Base-by-base conservation (phyloP, 495 filamentous ascomycete species). In the Bombardia bombarda region DNA sequence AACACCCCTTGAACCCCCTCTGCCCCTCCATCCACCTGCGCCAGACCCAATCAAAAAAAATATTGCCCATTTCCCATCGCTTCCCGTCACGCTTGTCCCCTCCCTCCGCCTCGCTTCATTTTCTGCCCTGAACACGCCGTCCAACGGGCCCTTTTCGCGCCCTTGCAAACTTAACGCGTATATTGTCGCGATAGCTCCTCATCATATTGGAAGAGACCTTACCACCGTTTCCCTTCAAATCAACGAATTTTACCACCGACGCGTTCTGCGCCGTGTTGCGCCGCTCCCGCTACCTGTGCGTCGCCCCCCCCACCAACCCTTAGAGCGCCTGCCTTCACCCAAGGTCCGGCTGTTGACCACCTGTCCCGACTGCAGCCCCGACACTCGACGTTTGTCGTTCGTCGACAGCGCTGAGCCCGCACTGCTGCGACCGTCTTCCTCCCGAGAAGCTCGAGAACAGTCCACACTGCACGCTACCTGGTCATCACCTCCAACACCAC, bases 11-110 rank as follows among this genome's bases (percentile, higher is more conserved):
- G 7, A 17, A 24, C 25, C 30, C 46, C 16, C 22, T 34, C 41
- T 37, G 38, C 47, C 46, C 46, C 47, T 51, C 48, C 51, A 50
- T 35, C 38, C 37, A 42, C 47, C 47, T 38, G 35, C 30, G 25
- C 46, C 34, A 42, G 39, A 32, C 51, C 47, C 51, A 51, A 50
- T 47, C 51, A 50, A 51, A 53, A 53, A 52, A 53, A 53, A 50
- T 53, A 50, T 51, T 40, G 33, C 36, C 40, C 45, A 31, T 40
- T 32, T 17, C 28, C 22, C 10, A 41, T 42, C 45, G 40, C 32
- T 26, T 34, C 14, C 32, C 34, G 9, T 37, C 32, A 43, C 22
- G 16, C 40, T 24, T 32, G 18, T 37, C 20, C 43, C 47, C 21
- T 26, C 40, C 32, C 33, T 14, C 33, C 20, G 26, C 33, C 36